Evolutionary conservation across 257 asterid species (phyloP).

Genomic region (Knoxia roxburghii): DNA sequence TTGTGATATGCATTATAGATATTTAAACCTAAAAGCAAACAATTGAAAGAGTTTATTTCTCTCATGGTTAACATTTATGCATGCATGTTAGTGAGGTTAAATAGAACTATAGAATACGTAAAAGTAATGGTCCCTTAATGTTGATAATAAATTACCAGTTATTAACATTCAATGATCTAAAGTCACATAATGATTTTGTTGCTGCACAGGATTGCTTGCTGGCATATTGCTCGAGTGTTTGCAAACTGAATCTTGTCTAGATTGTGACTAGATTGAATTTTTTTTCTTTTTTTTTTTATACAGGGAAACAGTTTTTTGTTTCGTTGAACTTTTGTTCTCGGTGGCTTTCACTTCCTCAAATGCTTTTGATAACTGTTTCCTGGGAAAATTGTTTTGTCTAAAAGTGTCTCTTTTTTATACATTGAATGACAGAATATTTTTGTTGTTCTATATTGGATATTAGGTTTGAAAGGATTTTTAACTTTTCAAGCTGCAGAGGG

Average conservation of each 20-base stretch:
- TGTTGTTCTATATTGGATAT: background rate
- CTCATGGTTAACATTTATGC: background rate
- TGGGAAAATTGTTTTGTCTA: too few species aligned
- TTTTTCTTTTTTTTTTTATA: too few species aligned
- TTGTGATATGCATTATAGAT: background rate
- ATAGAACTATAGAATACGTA: background rate
- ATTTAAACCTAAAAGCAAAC: background rate
- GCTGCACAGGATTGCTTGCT: too few species aligned
- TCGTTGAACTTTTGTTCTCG: background rate
- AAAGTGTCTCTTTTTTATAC: too few species aligned
- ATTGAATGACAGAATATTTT: background rate
- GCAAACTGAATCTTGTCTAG: too few species aligned
- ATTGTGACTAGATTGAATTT: too few species aligned
- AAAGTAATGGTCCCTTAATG: background rate
- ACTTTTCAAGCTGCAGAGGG: background rate
- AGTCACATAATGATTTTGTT: too few species aligned
- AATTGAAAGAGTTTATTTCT: background rate
- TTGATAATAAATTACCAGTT: background rate
- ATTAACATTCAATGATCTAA: background rate
- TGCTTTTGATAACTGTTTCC: background rate
- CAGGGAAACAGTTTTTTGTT: background rate
- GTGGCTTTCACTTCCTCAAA: background rate
- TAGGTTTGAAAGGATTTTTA: background rate
- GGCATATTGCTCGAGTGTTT: too few species aligned
- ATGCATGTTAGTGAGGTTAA: background rate